A percentile compares a stretch with the other conserved stretches of the same genome.
Conservation (phyloP, 805 yeast genomes). For the Lipomyces lipofer region DNA sequence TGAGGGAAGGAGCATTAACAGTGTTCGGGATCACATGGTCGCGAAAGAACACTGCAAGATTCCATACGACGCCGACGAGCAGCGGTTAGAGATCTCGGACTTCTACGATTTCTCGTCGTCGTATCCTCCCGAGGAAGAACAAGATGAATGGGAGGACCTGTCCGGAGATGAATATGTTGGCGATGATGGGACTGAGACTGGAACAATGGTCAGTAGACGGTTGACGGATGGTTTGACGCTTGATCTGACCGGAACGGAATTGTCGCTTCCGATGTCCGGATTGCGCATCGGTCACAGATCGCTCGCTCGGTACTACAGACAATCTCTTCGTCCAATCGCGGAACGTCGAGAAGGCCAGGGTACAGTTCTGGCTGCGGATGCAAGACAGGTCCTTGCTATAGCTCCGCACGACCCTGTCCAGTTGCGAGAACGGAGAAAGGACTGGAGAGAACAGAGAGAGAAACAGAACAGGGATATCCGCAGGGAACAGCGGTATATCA, state of each 20-base stretch:
- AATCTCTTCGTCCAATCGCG: conserved; percentile 54
- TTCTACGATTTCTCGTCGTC: conserved; percentile 83
- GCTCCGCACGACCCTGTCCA: conserved; percentile 40
- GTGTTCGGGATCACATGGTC: conserved; percentile 85
- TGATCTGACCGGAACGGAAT: conserved; percentile 63
- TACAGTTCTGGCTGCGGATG: conserved; percentile 65
- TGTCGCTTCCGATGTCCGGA: conserved; percentile 71
- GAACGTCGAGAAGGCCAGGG: conserved; percentile 63
- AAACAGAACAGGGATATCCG: conserved; percentile 45
- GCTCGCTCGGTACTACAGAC: conserved; percentile 68
- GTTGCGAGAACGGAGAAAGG: conserved; percentile 49
- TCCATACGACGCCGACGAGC: conserved; percentile 82
- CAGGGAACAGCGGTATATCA: conserved; percentile 66
- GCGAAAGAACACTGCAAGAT: conserved; percentile 84
- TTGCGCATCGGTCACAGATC: conserved; percentile 79
- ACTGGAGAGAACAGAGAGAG: conserved; percentile 62
- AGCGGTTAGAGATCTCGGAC: conserved; percentile 69
- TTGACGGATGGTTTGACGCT: conserved; percentile 41
- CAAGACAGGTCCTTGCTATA: conserved; percentile 6
- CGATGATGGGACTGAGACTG: conserved; percentile 37
- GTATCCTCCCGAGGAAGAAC: conserved; percentile 45
- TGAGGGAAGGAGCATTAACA: conserved; percentile 80
- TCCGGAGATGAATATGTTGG: conserved; percentile 42
- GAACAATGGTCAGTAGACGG: conserved; percentile 8
- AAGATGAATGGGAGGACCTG: conserved; percentile 43